Evolutionary conservation across 1,284 basidiomycete genomes (phyloP).

Genomic region (Exsudoporus floridanus): DNA sequence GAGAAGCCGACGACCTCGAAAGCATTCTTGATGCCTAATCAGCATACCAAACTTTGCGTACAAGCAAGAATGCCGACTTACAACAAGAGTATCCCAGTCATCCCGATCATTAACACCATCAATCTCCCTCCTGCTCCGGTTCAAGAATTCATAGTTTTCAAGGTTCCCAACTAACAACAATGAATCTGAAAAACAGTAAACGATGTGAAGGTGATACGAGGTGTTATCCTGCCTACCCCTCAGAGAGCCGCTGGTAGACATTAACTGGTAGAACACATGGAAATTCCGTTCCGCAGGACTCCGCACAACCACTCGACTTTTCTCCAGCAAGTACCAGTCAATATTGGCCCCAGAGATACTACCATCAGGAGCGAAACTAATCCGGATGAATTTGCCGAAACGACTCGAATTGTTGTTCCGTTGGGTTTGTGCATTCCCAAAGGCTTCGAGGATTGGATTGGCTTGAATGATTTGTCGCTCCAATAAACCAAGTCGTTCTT

Average conservation of each 20-base stretch:
- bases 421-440: slow-evolving; percentile 98
- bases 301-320: slow-evolving; percentile 91
- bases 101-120: slow-evolving; percentile 93
- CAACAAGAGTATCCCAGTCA: slow-evolving; percentile 85
- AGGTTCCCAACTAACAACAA: slow-evolving; percentile 77
- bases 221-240: slow-evolving; percentile 51
- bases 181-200: slow-evolving; percentile 49
- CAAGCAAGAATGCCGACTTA: slow-evolving; percentile 30
- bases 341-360: slow-evolving; percentile 98
- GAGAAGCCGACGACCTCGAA: slow-evolving; percentile 88
- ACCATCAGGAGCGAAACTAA: slow-evolving; percentile 91
- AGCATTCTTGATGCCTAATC: slow-evolving; percentile 53
- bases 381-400: slow-evolving; percentile 97
- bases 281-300: slow-evolving; percentile 90
- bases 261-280: slow-evolving; percentile 95
- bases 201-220: background rate
- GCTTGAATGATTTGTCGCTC: slow-evolving; percentile 98
- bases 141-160: slow-evolving; percentile 89
- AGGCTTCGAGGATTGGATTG: slow-evolving; percentile 97
- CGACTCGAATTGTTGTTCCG: slow-evolving; percentile 99
- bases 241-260: slow-evolving; percentile 64
- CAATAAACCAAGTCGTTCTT: slow-evolving; percentile 79
- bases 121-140: slow-evolving; percentile 85
- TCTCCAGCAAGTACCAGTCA: slow-evolving; percentile 99
- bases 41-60: background rate